Evolutionary conservation across 164 flowering plant species (phyloP).

Genomic region (Tinospora cordifolia): DNA sequence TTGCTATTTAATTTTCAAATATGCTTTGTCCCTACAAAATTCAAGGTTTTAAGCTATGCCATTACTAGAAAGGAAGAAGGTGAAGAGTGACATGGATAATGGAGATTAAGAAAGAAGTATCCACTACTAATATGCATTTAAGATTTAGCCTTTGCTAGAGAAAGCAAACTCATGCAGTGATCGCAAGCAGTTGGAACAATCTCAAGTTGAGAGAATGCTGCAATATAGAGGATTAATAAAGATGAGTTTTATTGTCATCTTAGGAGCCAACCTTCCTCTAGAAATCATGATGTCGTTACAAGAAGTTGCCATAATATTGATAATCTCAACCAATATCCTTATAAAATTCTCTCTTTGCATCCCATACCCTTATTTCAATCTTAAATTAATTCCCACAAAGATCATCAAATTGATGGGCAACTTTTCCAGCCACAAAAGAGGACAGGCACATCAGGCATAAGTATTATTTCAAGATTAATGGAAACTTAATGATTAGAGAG

Average conservation of each 20-base stretch:
- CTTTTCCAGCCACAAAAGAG: too few species aligned
- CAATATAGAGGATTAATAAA: background rate
- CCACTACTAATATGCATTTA: too few species aligned
- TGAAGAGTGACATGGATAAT: too few species aligned
- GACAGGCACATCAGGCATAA: too few species aligned
- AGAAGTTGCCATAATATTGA: background rate
- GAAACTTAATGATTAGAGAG: too few species aligned
- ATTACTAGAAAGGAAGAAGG: background rate
- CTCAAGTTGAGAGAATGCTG: background rate
- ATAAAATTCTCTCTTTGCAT: background rate
- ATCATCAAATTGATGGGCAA: too few species aligned
- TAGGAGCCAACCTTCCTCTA: background rate
- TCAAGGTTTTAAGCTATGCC: background rate
- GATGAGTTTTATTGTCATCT: background rate
- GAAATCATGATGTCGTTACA: background rate
- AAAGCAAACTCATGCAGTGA: too few species aligned
- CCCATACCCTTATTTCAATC: too few species aligned
- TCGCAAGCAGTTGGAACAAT: background rate
- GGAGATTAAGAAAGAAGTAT: too few species aligned
- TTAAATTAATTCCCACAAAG: too few species aligned
- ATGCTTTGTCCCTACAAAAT: background rate
- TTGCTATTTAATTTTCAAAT: background rate
- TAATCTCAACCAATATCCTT: background rate
- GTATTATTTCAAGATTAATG: too few species aligned
- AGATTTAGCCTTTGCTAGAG: too few species aligned